phyloP scores from a whole-genome alignment of 2,329 filamentous ascomycete genomes.

The Xylaria sp. region DNA sequence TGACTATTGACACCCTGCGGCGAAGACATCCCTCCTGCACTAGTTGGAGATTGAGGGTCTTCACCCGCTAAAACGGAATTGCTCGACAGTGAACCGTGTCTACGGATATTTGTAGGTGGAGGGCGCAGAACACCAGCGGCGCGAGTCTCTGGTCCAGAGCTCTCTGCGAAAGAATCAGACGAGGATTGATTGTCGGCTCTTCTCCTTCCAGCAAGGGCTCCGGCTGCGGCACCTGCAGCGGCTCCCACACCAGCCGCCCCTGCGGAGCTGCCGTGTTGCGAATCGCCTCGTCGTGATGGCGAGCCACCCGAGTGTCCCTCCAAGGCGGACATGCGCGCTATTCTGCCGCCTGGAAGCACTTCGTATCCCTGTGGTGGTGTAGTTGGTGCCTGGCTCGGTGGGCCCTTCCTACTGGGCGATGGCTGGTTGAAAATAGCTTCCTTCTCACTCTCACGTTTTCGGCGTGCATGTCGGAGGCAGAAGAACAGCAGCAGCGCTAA shows the following conservation, averaged over 20 bases:
- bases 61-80: conserved; percentile 75
- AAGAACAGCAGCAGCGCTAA: conserved; percentile 73
- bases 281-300: conserved; percentile 57
- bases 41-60: conserved; percentile 76
- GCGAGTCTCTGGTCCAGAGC: conserved; percentile 70
- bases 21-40: conserved; percentile 77
- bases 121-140: conserved; percentile 61
- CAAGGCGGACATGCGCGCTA: conserved; percentile 93
- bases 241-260: conserved; percentile 54
- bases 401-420: conserved; percentile 67
- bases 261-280: conserved; percentile 54
- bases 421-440: conserved; percentile 90
- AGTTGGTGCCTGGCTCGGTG: conserved; percentile 46
- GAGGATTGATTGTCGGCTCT: conserved; percentile 65
- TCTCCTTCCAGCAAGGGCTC: conserved; percentile 52
- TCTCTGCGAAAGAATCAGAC: conserved; percentile 74
- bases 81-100: conserved; percentile 89
- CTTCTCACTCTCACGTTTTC: conserved; percentile 63
- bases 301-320: conserved; percentile 74
- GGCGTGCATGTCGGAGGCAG: conserved; percentile 61
- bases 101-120: conserved; percentile 65
- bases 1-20: conserved; percentile 83
- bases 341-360: conserved; percentile 82
- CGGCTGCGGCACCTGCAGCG: conserved; percentile 45
- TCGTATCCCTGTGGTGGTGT: conserved; percentile 64